Base-by-base conservation (phyloP, 371 early-diverging fungal species). In the Rhizomucor pusillus region DNA sequence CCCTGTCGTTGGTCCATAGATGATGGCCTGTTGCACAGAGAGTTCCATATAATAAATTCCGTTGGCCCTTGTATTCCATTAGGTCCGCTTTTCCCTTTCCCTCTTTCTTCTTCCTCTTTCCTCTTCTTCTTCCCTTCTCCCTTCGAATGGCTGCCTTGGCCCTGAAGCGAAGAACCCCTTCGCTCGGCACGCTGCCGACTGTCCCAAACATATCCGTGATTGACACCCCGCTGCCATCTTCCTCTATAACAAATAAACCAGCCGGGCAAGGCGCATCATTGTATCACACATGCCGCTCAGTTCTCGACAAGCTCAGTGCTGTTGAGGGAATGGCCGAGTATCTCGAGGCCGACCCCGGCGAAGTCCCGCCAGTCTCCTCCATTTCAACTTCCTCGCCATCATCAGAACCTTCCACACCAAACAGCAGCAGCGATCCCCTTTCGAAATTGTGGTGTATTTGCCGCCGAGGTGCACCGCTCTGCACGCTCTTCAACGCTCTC, bases 391-490 rank as follows among this genome's bases (percentile, higher is more conserved):
- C 56, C 9, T 22, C 44, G 3, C n/a, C n/a, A n/a, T 57, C 47
- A 51, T 63, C 29, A 50, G 70, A 63, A 52, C 57, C 55, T 49
- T 49, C 66, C 57, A 74, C 59, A 53, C 64, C 47, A 46, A 72
- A 78, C 3, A 49, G 64, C n/a, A 63, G 64, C 49, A 60, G 67
- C 43, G 92, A 95, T 66, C 97, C 97, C 9, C 81, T 95, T 24
- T 81, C 85, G 36, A 84, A 91, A 44, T 79, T 98, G 18, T 95
- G 93, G 89, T 71, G 77, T 23, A 87, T 91, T 48, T 92, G 94
- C 70, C 88, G 95, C 14, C 84, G 90, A 46, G 98, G 97, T 10
- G 85, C 85, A 12, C 89, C 93, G 19, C 76, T 98, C 24, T 92
- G 90, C 60, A 82, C 81, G 19, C 69, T 96, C 9, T 90, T 85